Conservation (phyloP, 805 yeast species). For the Maudiozyma turicensis region DNA sequence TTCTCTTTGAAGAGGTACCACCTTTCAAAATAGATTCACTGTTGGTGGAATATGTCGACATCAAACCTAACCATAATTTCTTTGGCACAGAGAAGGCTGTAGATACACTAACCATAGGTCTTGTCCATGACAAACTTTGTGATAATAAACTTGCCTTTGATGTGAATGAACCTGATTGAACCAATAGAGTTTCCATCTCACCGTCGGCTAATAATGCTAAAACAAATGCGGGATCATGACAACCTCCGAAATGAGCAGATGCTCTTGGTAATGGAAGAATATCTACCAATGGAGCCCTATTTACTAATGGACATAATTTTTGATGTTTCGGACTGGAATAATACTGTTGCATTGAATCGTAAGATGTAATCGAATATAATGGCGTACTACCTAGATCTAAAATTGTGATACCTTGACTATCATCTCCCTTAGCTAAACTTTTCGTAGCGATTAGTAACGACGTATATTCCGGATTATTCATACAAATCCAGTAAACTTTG, state of each 20-base stretch:
- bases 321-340: conserved; percentile 54
- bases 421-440: conserved; percentile 41
- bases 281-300: conserved; percentile 34
- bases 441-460: conserved; percentile 55
- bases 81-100: conserved; percentile 48
- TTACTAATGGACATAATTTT: conserved; percentile 45
- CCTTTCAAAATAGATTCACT: conserved; percentile 54
- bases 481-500: conserved; percentile 69
- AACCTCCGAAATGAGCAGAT: conserved; percentile 73
- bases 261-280: conserved; percentile 47
- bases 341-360: conserved; percentile 70
- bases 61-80: conserved; percentile 72
- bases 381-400: conserved; percentile 77
- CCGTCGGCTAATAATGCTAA: conserved; percentile 54
- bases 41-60: conserved; percentile 26
- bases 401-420: conserved; percentile 36
- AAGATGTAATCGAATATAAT: conserved; percentile 69
- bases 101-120: conserved; percentile 57
- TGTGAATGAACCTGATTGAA: conserved; percentile 44
- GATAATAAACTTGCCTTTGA: conserved; percentile 61
- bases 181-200: conserved; percentile 50
- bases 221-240: conserved; percentile 63
- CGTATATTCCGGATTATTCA: conserved; percentile 70
- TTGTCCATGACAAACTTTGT: conserved; percentile 66
- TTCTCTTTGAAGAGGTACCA: conserved; percentile 52